phyloP scores from a whole-genome alignment of 441 rosid species.

The Jatropha podagrica region DNA sequence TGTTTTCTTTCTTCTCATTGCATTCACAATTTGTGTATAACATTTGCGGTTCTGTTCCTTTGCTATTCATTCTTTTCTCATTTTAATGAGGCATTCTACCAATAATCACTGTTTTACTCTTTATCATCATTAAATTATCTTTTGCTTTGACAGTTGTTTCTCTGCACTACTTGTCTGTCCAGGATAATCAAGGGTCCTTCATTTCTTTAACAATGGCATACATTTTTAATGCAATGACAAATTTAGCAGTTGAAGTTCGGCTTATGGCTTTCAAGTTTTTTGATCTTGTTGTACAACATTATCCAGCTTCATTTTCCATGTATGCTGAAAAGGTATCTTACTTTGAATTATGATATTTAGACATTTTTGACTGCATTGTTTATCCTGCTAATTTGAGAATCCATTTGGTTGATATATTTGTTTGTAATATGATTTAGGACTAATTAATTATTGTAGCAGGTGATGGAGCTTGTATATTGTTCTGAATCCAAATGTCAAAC shows the following conservation, averaged over 20 bases:
- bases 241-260: slow-evolving; percentile 74
- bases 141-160: slow-evolving; percentile 29
- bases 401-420: neutral
- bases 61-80: neutral
- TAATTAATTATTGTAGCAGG: neutral
- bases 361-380: neutral
- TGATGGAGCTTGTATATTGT: neutral
- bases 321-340: slow-evolving; percentile 73
- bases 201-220: slow-evolving; percentile 75
- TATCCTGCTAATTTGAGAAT: slow-evolving; percentile 11
- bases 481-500: neutral
- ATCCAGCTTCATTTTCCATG: slow-evolving; percentile 64
- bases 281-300: slow-evolving; percentile 60
- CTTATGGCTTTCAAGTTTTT: slow-evolving; percentile 87
- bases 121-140: slow-evolving; percentile 7
- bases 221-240: slow-evolving; percentile 79
- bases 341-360: slow-evolving; percentile 13
- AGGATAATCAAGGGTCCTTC: slow-evolving; percentile 78
- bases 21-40: neutral
- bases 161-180: slow-evolving; percentile 32
- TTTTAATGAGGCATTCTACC: neutral
- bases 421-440: neutral
- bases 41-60: neutral
- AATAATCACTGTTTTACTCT: slow-evolving; percentile 8
- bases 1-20: neutral